phyloP scores from a whole-genome alignment of 495 filamentous ascomycete species.

The Margaritispora aquatica region DNA sequence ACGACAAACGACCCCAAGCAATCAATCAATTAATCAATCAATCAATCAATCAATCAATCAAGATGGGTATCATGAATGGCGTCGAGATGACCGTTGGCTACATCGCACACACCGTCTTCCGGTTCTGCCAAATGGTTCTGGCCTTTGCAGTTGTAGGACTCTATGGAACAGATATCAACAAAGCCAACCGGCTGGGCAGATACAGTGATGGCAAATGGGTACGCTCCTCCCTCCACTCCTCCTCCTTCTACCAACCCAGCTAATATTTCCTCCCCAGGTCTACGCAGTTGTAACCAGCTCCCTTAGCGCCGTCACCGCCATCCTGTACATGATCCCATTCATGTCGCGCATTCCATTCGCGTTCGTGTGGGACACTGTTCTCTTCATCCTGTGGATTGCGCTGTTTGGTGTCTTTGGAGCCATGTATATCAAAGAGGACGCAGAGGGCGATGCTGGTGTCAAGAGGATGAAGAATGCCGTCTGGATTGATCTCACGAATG shows the following conservation, averaged over 20 bases:
- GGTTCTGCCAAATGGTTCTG: slow-evolving; percentile 67
- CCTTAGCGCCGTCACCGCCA: slow-evolving; percentile 53
- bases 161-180: slow-evolving; percentile 65
- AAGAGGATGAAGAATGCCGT: slow-evolving; percentile 79
- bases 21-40: no score
- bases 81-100: slow-evolving; percentile 25
- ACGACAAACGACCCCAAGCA: no score
- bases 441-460: slow-evolving; percentile 52
- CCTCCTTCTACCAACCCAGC: not conserved
- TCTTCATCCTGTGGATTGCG: slow-evolving; percentile 71
- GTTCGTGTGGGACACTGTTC: slow-evolving; percentile 63
- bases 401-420: slow-evolving; percentile 77
- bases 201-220: slow-evolving; percentile 63
- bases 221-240: slow-evolving; percentile 18
- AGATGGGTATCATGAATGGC: slow-evolving; percentile 15
- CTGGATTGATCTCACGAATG: slow-evolving; percentile 62
- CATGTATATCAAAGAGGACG: slow-evolving; percentile 65
- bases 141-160: slow-evolving; percentile 71
- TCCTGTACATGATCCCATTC: slow-evolving; percentile 54
- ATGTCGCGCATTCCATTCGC: slow-evolving; percentile 50
- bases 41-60: slow-evolving; percentile 2
- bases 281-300: slow-evolving; percentile 64
- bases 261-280: slow-evolving; percentile 31
- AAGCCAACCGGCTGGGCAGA: slow-evolving; percentile 43
- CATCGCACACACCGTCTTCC: slow-evolving; percentile 44